Base-by-base conservation (phyloP, 1,284 basidiomycete species). In the Cutaneotrichosporon mucoides region DNA sequence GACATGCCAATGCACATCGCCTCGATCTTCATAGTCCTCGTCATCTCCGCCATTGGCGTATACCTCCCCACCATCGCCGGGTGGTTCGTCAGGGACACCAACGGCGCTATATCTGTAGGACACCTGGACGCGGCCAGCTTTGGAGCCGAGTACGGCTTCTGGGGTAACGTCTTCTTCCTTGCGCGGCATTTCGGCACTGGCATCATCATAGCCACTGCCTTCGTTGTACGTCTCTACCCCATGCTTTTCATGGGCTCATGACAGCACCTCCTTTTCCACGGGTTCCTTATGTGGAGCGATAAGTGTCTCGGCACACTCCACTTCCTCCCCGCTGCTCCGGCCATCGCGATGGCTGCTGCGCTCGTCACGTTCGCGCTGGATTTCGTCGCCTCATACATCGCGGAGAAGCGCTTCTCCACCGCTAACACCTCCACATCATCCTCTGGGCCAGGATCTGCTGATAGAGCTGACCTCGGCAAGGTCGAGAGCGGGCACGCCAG, bases 151-250 rank as follows among this genome's bases (percentile, higher is more conserved):
- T 59, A 62, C 3, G 68, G 71, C 2, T 47, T 64, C 16, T 69
- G 67, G 69, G 66, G 62, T 0, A 71, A 61, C 37, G 40, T 76
- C 10, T 79, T 79, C 61, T 80, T 79, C 63, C 52, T 76, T 7
- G 65, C 75, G 0, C 71, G 75, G 53, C 72, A 77, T 59, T 77
- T 78, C 37, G 69, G 70, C 8, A 70, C 72, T 4, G 80, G 80
- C 33, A 71, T 82, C 58, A 79, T 81, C 63, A 63, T 81, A 40
- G 71, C 73, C 5, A 81, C 79, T 0, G 80, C 79, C 0, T 81
- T 81, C 57, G 74, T 75, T 50, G 49, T 50, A 36, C n/a, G 49
- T 7, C 6, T 5, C 16, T 2, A 10, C 6, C 15, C 24, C 7
- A 24, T 24, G 24, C 44, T 46, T 10, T 6, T 6, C 15, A 46